Percentiles rank a stretch among this genome's conserved stretches.
These are phyloP conservation scores for Ogataea populi-albae DNA, from an alignment of 805 yeast genomes.

Conservation along the genomic window DNA sequence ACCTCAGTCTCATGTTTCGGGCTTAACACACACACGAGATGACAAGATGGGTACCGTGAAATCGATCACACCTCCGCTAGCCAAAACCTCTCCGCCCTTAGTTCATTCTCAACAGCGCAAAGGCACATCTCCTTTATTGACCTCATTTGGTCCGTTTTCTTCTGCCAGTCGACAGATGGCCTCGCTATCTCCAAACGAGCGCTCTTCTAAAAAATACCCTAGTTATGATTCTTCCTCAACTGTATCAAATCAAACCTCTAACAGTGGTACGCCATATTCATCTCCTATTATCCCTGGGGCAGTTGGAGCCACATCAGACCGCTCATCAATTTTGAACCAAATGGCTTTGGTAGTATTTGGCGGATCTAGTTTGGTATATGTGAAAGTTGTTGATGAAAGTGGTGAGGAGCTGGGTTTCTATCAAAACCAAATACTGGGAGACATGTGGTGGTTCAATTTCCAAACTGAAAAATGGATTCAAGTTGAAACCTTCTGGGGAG, in stretches of 20 bases:
- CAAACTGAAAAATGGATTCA: constrained; percentile 41
- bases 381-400: constrained; percentile 22
- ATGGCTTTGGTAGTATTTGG: constrained; percentile 31
- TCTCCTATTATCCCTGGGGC: constrained; percentile 12
- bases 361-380: constrained; percentile 30
- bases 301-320: constrained; percentile 1
- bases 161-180: background rate
- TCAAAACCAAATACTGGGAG: constrained; percentile 38
- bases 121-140: background rate
- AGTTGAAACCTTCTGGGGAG: constrained; percentile 16
- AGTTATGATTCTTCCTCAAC: constrained; percentile 1
- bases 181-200: background rate
- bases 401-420: constrained; percentile 17
- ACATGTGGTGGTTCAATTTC: constrained; percentile 50
- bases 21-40: background rate
- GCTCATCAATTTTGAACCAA: constrained; percentile 6
- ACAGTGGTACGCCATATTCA: constrained; percentile 10
- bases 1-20: constrained; percentile 4
- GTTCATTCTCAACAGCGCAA: background rate
- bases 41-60: constrained; percentile 1
- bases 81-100: background rate
- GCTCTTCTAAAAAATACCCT: background rate
- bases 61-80: constrained; percentile 7
- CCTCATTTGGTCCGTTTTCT: too few species aligned
- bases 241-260: background rate